Evolutionary conservation across 179 eudicot genomes (phyloP).

Genomic region (Drosera spatulata): DNA sequence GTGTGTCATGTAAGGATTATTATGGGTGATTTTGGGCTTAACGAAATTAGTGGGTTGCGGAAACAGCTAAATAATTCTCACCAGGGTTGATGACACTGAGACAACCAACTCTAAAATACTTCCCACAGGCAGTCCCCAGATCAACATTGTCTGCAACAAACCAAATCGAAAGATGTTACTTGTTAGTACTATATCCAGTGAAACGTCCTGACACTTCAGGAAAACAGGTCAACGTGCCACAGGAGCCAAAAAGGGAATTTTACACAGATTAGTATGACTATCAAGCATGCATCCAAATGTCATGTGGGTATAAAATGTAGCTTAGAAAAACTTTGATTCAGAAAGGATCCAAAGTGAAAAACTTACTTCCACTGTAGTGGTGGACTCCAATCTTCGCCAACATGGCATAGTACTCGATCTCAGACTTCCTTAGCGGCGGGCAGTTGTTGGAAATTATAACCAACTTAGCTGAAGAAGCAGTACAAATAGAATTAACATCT

Average conservation of each 20-base stretch:
- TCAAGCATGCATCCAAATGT: not conserved
- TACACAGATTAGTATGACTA: no score
- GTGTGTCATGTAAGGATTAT: no score
- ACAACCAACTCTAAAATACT: conserved; percentile 78
- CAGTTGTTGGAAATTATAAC: conserved; percentile 72
- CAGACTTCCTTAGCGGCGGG: conserved; percentile 76
- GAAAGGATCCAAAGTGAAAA: not conserved
- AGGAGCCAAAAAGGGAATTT: no score
- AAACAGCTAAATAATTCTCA: not conserved
- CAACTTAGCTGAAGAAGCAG: conserved; percentile 39
- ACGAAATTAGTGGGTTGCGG: no score
- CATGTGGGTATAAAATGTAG: not conserved
- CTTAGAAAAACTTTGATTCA: not conserved
- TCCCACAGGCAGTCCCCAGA: conserved; percentile 87
- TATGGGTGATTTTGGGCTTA: no score
- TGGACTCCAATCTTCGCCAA: conserved; percentile 77
- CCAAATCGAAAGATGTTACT: not conserved
- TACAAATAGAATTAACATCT: no score
- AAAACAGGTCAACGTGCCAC: no score
- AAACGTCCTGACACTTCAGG: no score
- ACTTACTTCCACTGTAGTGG: conserved; percentile 83
- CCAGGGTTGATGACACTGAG: conserved; percentile 76
- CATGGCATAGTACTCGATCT: conserved; percentile 88
- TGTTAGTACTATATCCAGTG: not conserved
- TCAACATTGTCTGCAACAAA: conserved; percentile 57